Evolutionary conservation across 306 rosid species (phyloP), one percentile per base, ranked within the genome.

Genomic region (Cucurbita pepo): DNA sequence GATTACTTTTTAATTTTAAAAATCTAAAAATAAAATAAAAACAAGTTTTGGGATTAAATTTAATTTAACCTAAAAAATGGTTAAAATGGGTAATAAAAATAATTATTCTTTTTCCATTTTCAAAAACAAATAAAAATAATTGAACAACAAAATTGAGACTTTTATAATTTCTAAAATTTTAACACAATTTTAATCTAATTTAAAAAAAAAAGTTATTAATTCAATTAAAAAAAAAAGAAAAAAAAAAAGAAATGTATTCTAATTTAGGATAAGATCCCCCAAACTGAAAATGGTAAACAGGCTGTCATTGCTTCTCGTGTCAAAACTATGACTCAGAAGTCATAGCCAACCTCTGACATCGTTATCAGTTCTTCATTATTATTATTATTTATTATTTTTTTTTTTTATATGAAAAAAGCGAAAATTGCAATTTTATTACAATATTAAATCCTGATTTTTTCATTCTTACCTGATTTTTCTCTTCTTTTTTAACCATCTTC

Each of bases 291-390:
- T 64, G 71, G 71, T 3, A 64, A 43, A 64, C 71, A 64, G 71
- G 53, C 71, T 64, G 71, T 52, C 71, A 64, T 43, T 40, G 71
- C 53, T 64, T 64, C 52, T 0, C 4, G 4, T 10, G 52, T 43
- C 52, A 19, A 64, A 64, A 64, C 71, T 64, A 43, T 41, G 71
- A 64, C 53, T 64, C 37, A 36, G 16, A 64, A 64, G 43, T 64
- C 71, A 64, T 64, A 40, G n/a, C 53, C 53, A 64, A 64, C 71
- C 71, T 36, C 71, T 43, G 53, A 10, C 52, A 64, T 64, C 71
- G 8, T 64, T 64, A 64, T 61, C 71, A 34, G 34, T 40, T 63
- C 34, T n/a, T 16, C 30, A n/a, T 36, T 60, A 8, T 3, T 21
- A 3, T 56, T 56, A 10, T 34, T 30, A 30, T 59, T 1, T 52